Base-by-base conservation (phyloP, 2,329 filamentous ascomycete species). In the Knufia petricola region DNA sequence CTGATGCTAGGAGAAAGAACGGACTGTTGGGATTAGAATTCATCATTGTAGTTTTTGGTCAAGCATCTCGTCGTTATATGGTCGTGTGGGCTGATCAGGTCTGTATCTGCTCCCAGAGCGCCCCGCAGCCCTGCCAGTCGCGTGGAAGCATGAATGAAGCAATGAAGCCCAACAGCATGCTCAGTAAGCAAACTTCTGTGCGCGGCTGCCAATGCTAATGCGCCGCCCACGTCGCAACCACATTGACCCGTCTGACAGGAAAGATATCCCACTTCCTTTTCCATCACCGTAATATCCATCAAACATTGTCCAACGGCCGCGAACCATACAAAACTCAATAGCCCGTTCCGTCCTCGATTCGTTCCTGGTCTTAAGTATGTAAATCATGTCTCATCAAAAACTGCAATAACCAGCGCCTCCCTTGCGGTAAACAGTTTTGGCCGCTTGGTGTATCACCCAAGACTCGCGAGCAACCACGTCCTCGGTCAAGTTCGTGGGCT, bases 31-130 rank as follows among this genome's bases (percentile, higher is more conserved):
- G 24, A 44, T 32, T 44, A 32, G 32, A n/a, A 44, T 44, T 44
- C 41, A 44, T 44, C 41, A 44, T 44, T 44, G 21, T 28, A 31
- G 21, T 44, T 44, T n/a, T 44, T 32, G 41, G 24, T 20, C 19
- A 36, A 44, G 24, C 41, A 32, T 44, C 26, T 44, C 41, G 41
- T 44, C 41, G 24, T 44, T 19, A 44, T 6, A 12, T 28, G 26
- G 26, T 28, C 6, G 7, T 31, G 41, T 44, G 41, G 41, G 32
- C 41, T 44, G 41, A 19, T 32, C 41, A 23, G 41, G 17, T 41
- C 20, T 41, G 39, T 23, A 41, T 41, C 17, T 15, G 39, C 32
- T 36, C 6, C 7, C 15, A 17, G 32, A 36, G 13, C 26, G 12
- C 12, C 12, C 12, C 12, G 26, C 6, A 28, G 12, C 26, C 32